Percentiles rank a stretch among this genome's conserved stretches.
These are phyloP conservation scores for Excoecaria agallocha DNA, from an alignment of 345 rosid species.

Conservation along the genomic window DNA sequence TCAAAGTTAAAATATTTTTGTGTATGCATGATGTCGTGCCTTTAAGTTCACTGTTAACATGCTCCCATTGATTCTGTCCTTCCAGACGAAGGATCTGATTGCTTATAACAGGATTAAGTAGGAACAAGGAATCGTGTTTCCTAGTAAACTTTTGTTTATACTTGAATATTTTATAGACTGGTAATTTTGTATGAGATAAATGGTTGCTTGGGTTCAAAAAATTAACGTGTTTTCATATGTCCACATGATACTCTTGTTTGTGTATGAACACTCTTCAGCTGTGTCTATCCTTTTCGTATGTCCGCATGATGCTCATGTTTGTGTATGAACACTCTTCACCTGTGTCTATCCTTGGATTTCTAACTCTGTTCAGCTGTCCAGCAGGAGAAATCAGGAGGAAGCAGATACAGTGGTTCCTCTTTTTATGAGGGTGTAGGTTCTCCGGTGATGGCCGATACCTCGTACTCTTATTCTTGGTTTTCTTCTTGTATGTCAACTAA, in stretches of 20 bases:
- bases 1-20: too few species aligned
- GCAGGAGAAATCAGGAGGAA: constrained; percentile 64
- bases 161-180: too few species aligned
- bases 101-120: too few species aligned
- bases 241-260: too few species aligned
- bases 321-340: neutral
- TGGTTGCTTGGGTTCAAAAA: neutral
- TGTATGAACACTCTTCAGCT: too few species aligned
- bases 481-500: constrained; percentile 1
- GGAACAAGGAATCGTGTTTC: too few species aligned
- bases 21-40: too few species aligned
- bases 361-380: constrained; percentile 12
- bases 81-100: too few species aligned
- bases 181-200: neutral
- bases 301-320: constrained; percentile 2
- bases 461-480: constrained; percentile 5
- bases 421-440: constrained; percentile 64
- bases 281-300: too few species aligned
- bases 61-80: too few species aligned
- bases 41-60: too few species aligned
- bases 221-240: neutral
- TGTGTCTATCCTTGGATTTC: neutral
- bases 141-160: too few species aligned
- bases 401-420: constrained; percentile 48
- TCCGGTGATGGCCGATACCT: constrained; percentile 49